Evolutionary conservation across 345 rosid species (phyloP).

Genomic region (Kandelia obovata): DNA sequence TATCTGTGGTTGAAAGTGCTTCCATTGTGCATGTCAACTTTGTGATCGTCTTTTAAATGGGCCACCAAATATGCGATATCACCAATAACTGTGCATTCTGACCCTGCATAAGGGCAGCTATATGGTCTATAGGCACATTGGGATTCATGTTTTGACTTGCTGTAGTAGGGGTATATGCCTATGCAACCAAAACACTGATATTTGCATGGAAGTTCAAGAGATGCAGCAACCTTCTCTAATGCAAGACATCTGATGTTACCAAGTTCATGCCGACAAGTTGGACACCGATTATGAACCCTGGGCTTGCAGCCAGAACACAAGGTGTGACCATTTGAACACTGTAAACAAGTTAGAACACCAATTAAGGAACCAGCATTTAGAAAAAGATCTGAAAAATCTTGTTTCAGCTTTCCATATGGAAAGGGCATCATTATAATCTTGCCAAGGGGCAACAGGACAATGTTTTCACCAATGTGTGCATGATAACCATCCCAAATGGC

Average conservation of each 20-base stretch:
- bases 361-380: constrained; percentile 3
- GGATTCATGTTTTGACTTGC: constrained; percentile 74
- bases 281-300: constrained; percentile 75
- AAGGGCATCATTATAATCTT: no score
- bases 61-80: constrained; percentile 71
- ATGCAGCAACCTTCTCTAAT: constrained; percentile 79
- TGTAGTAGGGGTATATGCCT: constrained; percentile 77
- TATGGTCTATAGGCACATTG: constrained; percentile 67
- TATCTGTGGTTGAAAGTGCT: constrained; percentile 83
- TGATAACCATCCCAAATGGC: no score
- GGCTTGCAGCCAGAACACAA: constrained; percentile 82
- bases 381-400: neutral
- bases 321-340: constrained; percentile 84
- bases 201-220: constrained; percentile 81
- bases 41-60: constrained; percentile 76
- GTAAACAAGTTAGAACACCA: constrained; percentile 21
- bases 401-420: no score
- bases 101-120: constrained; percentile 78
- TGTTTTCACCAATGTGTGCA: no score
- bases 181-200: constrained; percentile 69
- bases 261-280: constrained; percentile 82
- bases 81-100: constrained; percentile 70
- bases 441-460: no score
- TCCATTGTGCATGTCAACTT: constrained; percentile 83
- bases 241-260: constrained; percentile 90